Evolutionary conservation across 176 grass and related monocot genomes (phyloP).

Genomic region (Pharus latifolius): DNA sequence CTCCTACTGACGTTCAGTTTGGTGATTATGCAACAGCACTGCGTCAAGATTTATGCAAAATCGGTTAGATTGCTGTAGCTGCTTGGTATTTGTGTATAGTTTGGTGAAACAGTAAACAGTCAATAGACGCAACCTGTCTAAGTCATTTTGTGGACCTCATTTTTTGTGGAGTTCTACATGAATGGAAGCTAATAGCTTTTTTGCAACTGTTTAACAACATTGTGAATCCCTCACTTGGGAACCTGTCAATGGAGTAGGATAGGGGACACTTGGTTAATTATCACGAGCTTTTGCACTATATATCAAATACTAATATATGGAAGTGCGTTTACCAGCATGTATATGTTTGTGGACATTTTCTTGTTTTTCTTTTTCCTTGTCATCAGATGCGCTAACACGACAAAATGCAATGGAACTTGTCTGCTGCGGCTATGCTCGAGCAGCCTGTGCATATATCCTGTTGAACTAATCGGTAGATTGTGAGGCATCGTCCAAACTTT

Average conservation of each 20-base stretch:
- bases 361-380: neutral
- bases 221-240: neutral
- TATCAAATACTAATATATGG: neutral
- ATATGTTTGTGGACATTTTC: neutral
- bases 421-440: no score
- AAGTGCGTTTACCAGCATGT: neutral
- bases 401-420: no score
- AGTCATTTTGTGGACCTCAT: neutral
- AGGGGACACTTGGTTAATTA: neutral
- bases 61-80: neutral
- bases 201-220: neutral
- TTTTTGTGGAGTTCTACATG: neutral
- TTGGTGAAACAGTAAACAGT: no score
- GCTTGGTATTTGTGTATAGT: neutral
- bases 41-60: neutral
- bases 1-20: constrained; percentile 34
- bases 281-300: neutral
- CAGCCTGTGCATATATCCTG: no score
- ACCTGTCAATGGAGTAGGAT: neutral
- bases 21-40: constrained; percentile 22
- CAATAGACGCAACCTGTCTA: no score
- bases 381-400: neutral
- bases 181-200: no score
- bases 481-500: no score
- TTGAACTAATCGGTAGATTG: neutral